Conservation (phyloP, 768 basidiomycete species). For the Ramaria rubella region DNA sequence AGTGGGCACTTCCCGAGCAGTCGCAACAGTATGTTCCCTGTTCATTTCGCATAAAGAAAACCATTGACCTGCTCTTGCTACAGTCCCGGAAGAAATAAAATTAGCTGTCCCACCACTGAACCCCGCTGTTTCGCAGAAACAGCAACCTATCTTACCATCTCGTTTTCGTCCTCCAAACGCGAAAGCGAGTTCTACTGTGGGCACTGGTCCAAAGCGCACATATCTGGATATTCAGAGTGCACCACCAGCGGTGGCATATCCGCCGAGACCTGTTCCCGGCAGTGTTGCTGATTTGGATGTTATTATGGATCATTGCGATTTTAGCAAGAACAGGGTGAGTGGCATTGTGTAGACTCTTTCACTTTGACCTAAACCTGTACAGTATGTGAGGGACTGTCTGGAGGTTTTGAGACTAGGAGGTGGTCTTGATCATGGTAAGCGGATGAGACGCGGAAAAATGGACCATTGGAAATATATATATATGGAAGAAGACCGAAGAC, state of each 20-base stretch:
- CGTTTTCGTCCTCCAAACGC: constrained; percentile 21
- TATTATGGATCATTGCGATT: constrained; percentile 91
- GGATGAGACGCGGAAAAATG: constrained; percentile 65
- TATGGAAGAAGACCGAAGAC: constrained; percentile 48
- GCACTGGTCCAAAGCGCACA: constrained; percentile 68
- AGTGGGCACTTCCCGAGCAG: constrained; percentile 93
- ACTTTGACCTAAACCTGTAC: too few species aligned
- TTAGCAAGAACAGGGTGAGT: constrained; percentile 65
- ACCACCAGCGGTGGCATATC: constrained; percentile 66
- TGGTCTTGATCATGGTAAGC: constrained; percentile 76
- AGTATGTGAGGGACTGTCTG: constrained; percentile 97
- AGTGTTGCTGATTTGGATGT: constrained; percentile 86
- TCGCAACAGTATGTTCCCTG: constrained; percentile 51
- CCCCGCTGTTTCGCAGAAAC: constrained; percentile 63
- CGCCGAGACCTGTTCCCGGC: constrained; percentile 79
- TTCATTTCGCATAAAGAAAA: background rate
- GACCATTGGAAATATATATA: constrained; percentile 89
- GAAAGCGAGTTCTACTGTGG: constrained; percentile 41
- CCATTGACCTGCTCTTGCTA: background rate
- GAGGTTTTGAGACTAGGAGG: constrained; percentile 90
- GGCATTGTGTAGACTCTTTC: background rate
- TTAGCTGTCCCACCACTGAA: constrained; percentile 53
- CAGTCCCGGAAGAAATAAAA: constrained; percentile 68
- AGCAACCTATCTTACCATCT: constrained; percentile 39
- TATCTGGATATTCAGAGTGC: constrained; percentile 67